Evolutionary conservation across 164 flowering plant species (phyloP).

Genomic region (Vitis rupestris): DNA sequence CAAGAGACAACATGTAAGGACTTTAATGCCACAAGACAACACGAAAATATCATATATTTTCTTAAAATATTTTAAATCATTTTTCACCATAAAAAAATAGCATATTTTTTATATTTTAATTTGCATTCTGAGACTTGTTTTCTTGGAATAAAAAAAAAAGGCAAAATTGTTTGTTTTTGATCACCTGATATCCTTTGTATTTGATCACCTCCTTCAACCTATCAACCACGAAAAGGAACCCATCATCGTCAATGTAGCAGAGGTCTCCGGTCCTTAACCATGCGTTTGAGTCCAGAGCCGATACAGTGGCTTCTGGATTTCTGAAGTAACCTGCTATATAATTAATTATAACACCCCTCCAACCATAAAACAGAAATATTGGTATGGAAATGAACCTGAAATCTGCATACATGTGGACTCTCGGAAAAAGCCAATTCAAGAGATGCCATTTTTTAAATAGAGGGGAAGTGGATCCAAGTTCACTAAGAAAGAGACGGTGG

Average conservation of each 20-base stretch:
- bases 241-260: constrained; percentile 85
- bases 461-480: no score
- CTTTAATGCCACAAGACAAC: no score
- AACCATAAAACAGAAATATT: neutral
- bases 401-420: no score
- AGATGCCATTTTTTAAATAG: no score
- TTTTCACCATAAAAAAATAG: no score
- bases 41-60: no score
- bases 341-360: neutral
- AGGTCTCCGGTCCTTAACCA: constrained; percentile 94
- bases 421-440: neutral
- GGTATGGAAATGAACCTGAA: no score
- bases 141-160: neutral
- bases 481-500: no score
- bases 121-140: no score
- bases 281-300: constrained; percentile 67
- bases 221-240: constrained; percentile 83
- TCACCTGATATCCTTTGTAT: constrained; percentile 95
- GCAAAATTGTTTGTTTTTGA: neutral
- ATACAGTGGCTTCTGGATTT: constrained; percentile 71
- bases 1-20: neutral
- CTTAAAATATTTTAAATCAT: no score
- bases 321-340: constrained; percentile 66
- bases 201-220: constrained; percentile 92
- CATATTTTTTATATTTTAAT: no score